Evolutionary conservation across 768 basidiomycete genomes (phyloP).

Genomic region (Boletellus sp.): DNA sequence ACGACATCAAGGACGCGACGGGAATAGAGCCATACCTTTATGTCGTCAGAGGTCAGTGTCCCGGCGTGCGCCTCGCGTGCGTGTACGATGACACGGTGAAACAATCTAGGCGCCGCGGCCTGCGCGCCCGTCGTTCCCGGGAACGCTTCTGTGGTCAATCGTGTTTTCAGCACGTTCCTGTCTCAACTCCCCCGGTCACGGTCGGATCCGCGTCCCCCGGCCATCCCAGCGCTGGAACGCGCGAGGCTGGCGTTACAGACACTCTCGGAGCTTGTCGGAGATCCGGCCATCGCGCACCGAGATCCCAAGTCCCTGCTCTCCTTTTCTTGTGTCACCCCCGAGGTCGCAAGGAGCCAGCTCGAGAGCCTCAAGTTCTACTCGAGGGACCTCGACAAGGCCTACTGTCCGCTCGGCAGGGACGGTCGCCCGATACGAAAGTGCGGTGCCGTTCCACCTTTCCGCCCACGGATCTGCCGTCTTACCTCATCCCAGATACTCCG

Average conservation of each 20-base stretch:
- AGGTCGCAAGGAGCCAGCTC: conserved; percentile 49
- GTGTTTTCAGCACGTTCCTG: conserved; percentile 61
- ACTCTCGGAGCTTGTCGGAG: conserved; percentile 49
- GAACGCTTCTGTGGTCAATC: conserved; percentile 59
- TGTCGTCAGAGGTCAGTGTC: conserved; percentile 53
- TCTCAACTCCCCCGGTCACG: conserved; percentile 46
- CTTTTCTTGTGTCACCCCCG: conserved; percentile 58
- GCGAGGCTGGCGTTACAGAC: conserved; percentile 52
- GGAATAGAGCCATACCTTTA: conserved; percentile 50
- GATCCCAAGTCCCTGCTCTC: conserved; percentile 62
- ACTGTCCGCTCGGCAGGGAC: conserved; percentile 54
- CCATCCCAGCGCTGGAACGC: conserved; percentile 39
- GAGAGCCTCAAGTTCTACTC: conserved; percentile 46
- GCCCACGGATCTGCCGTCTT: neutral
- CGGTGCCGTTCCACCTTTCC: conserved; percentile 16
- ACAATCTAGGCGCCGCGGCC: conserved; percentile 46
- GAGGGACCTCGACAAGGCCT: conserved; percentile 43
- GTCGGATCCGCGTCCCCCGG: conserved; percentile 44
- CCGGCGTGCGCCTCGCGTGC: neutral
- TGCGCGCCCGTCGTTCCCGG: conserved; percentile 54
- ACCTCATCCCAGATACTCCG: conserved; percentile 48
- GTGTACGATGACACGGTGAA: neutral
- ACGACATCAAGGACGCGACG: conserved; percentile 45
- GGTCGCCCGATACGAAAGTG: conserved; percentile 63
- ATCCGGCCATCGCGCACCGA: conserved; percentile 43